Conservation (phyloP, 2,329 filamentous ascomycete genomes). For the Fusarium chaquense region DNA sequence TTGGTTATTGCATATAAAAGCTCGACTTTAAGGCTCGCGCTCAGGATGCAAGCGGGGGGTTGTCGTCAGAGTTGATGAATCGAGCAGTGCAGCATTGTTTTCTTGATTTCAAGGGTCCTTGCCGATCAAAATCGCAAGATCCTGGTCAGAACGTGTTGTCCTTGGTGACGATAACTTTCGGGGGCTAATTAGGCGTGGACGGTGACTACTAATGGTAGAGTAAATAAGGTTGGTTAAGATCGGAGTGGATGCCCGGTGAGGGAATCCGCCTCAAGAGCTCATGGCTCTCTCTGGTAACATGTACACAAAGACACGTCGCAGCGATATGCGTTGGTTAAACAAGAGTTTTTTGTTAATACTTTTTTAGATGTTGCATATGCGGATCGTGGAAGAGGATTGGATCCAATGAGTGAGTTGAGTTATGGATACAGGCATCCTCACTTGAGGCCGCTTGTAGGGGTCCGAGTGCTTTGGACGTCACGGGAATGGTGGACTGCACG, state of each 20-base stretch:
- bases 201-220: constrained; percentile 20
- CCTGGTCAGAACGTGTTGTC: constrained; percentile 36
- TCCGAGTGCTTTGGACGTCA: constrained; percentile 29
- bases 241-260: constrained; percentile 38
- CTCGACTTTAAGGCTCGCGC: constrained; percentile 32
- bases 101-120: constrained; percentile 33
- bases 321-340: constrained; percentile 20
- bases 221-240: constrained; percentile 22
- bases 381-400: constrained; percentile 30
- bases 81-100: constrained; percentile 43
- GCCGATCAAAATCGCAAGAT: constrained; percentile 35
- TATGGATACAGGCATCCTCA: constrained; percentile 1
- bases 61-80: constrained; percentile 37
- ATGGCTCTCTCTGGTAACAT: constrained; percentile 25
- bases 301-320: constrained; percentile 16
- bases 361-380: constrained; percentile 36
- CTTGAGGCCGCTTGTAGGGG: constrained; percentile 19
- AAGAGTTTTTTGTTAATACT: constrained; percentile 11
- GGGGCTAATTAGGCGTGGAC: constrained; percentile 17
- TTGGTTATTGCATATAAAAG: constrained; percentile 42
- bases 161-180: constrained; percentile 38
- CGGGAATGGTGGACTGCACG: constrained; percentile 26
- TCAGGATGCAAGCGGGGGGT: constrained; percentile 29
- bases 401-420: constrained; percentile 11
- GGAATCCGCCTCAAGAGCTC: constrained; percentile 41